phyloP scores from a whole-genome alignment of 2,329 filamentous ascomycete genomes.

The Ilyonectria mors-panacis region DNA sequence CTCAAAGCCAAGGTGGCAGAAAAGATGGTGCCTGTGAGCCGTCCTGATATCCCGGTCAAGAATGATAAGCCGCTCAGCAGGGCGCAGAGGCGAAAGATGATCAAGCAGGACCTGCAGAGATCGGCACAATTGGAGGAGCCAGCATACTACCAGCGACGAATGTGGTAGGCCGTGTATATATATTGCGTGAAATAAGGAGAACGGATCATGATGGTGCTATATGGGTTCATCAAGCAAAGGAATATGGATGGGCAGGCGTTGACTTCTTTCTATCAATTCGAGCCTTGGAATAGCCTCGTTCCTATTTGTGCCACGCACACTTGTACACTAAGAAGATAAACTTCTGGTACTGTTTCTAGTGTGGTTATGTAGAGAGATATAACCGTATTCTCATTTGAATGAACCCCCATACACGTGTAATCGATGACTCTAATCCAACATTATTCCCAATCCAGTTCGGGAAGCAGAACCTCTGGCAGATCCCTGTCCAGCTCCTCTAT shows the following conservation, averaged over 20 bases:
- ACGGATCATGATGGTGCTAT: background rate
- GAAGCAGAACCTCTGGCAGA: background rate
- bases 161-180: conserved; percentile 59
- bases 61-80: conserved; percentile 64
- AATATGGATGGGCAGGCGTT: conserved; percentile 11
- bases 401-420: background rate
- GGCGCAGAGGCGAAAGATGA: conserved; percentile 69
- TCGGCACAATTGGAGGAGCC: conserved; percentile 62
- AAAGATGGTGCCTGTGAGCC: conserved; percentile 53
- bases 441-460: background rate
- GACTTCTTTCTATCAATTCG: background rate
- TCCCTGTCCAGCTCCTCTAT: background rate
- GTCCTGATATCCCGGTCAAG: conserved; percentile 55
- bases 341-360: background rate
- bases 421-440: background rate
- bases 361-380: background rate
- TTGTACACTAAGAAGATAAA: background rate
- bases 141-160: conserved; percentile 68
- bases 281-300: background rate
- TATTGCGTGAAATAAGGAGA: background rate
- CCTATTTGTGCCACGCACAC: too few species aligned
- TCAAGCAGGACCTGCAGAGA: conserved; percentile 70
- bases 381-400: background rate
- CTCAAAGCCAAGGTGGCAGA: conserved; percentile 52
- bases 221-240: background rate